Base-by-base conservation (phyloP, 2,329 filamentous ascomycete genomes). In the Berkeleyomyces basicola region DNA sequence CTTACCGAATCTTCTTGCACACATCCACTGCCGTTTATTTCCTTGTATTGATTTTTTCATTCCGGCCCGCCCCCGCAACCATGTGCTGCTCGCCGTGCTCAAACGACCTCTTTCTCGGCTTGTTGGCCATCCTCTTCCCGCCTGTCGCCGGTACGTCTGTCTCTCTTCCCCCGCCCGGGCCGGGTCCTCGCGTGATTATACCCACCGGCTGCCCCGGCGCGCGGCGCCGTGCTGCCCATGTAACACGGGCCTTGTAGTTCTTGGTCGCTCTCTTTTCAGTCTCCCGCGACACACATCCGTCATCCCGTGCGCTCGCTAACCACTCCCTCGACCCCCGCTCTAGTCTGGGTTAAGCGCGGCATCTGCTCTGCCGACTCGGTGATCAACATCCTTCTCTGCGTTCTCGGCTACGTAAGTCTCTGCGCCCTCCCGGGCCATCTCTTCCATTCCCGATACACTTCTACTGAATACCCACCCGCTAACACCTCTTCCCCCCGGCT, bases 311-410 rank as follows among this genome's bases (percentile, higher is more conserved):
- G 23, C 23, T 23, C 23, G 23, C 23, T 23, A 23, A 23, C 23
- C 23, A 23, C 23, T 23, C 23, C 23, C 23, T 23, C 23, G 23
- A 23, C 23, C 4, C 39, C 46, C 10, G 14, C 23, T 58, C 61
- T 69, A 90, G 93, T 99, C 69, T 99, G 93, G 93, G 89, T 99
- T 65, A 99, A 97, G 77, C 79, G 87, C 70, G 93, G 93, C 67
- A 79, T 99, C 75, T 99, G 93, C 79, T 88, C 85, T 66, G 90
- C 86, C 63, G 93, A 97, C 76, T 92, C 88, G 7, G 70, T 97
- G 69, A 95, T 99, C 78, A 99, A 99, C 78, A 85, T 97, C 73
- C 86, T 91, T 57, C 89, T 97, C 69, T 93, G 87, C 74, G 72
- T 83, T 61, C 82, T 92, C 31, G 88, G 86, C 69, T 90, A 80